These are phyloP conservation scores for Firmiana major DNA, from an alignment of 345 rosid species.

Conservation along the genomic window DNA sequence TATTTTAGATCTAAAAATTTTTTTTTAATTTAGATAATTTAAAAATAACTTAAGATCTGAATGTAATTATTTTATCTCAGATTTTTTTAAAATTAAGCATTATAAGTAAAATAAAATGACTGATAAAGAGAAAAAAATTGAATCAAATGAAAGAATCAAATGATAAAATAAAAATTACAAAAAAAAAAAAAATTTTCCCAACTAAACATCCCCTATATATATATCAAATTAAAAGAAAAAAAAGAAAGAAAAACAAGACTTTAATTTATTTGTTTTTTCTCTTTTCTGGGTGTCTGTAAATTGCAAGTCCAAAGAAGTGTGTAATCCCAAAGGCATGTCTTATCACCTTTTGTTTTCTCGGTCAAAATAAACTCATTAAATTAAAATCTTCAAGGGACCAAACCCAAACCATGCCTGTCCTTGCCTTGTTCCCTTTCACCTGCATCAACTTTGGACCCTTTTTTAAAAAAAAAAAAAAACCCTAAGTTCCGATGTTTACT, in stretches of 20 bases:
- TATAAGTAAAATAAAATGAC: too few relatives aligned
- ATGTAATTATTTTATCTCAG: too few relatives aligned
- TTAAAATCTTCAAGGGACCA: slow-evolving; percentile 13
- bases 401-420: slow-evolving; percentile 30
- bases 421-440: slow-evolving; percentile 6
- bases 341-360: slow-evolving; percentile 25
- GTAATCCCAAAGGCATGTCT: slow-evolving; percentile 58
- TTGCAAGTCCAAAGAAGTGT: slow-evolving; percentile 19
- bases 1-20: too few relatives aligned
- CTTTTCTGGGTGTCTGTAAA: slow-evolving; percentile 8
- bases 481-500: slow-evolving; percentile 13
- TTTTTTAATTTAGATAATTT: too few relatives aligned
- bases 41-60: too few relatives aligned
- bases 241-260: slow-evolving; percentile 9
- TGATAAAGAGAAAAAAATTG: too few relatives aligned
- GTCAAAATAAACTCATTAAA: slow-evolving; percentile 25
- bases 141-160: too few relatives aligned
- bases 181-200: too few relatives aligned
- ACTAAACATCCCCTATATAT: too few relatives aligned
- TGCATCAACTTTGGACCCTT: not conserved
- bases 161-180: too few relatives aligned
- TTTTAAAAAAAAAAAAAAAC: not conserved
- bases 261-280: not conserved
- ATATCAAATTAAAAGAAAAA: slow-evolving; percentile 17
- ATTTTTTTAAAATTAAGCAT: too few relatives aligned